phyloP scores from a whole-genome alignment of 768 basidiomycete species.

The Dioszegia aurantiaca region DNA sequence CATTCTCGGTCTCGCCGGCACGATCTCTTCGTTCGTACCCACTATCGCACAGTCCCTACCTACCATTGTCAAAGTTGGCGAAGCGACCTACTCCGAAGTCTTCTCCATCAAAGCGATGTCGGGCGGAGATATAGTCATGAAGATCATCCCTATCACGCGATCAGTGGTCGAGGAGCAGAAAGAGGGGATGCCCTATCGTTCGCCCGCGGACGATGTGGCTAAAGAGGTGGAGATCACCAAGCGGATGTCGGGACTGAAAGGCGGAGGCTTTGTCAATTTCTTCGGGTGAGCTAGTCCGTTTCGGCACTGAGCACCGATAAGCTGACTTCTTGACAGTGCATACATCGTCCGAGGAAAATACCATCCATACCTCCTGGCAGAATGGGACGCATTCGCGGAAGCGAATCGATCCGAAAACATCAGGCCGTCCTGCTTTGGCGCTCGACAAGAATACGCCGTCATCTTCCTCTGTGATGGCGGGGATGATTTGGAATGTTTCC shows the following conservation, averaged over 20 bases:
- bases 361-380: constrained; percentile 68
- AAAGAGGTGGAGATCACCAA: constrained; percentile 50
- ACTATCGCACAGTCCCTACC: background rate
- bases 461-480: constrained; percentile 89
- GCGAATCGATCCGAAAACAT: constrained; percentile 76
- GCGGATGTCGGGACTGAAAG: constrained; percentile 64
- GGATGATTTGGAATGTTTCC: constrained; percentile 80
- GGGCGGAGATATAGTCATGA: constrained; percentile 31
- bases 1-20: constrained; percentile 2
- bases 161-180: background rate
- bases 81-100: constrained; percentile 95
- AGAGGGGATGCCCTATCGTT: constrained; percentile 55
- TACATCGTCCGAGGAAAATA: constrained; percentile 85
- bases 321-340: constrained; percentile 56
- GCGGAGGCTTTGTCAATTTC: constrained; percentile 73
- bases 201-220: constrained; percentile 34
- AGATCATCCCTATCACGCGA: constrained; percentile 40
- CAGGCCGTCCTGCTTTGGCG: constrained; percentile 60
- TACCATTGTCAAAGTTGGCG: constrained; percentile 79
- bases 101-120: constrained; percentile 56
- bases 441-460: constrained; percentile 79
- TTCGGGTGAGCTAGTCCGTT: constrained; percentile 54
- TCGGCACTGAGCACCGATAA: no score
- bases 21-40: background rate
- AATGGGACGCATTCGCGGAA: constrained; percentile 83